Evolutionary conservation across 2,329 filamentous ascomycete species (phyloP).

Genomic region (Scedosporium boydii): DNA sequence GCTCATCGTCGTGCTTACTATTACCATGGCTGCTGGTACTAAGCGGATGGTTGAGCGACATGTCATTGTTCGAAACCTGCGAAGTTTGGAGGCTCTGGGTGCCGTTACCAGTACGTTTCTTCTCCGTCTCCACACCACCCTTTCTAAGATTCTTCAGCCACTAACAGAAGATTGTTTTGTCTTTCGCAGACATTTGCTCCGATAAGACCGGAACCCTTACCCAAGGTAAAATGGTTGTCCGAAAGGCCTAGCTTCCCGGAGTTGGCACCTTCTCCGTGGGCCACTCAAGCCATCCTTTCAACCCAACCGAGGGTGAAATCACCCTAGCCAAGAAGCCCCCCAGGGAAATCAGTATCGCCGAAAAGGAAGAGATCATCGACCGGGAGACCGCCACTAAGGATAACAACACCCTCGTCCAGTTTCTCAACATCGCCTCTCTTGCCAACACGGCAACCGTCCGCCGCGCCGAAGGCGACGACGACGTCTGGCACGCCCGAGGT

Average conservation of each 20-base stretch:
- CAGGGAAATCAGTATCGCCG: slow-evolving; percentile 18
- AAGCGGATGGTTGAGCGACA: slow-evolving; percentile 43
- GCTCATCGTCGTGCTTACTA: slow-evolving; percentile 43
- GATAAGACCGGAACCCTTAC: slow-evolving; percentile 39
- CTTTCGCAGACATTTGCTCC: slow-evolving; percentile 53
- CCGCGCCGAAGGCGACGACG: slow-evolving; percentile 18
- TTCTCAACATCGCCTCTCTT: slow-evolving; percentile 53
- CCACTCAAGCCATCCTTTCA: slow-evolving; percentile 43
- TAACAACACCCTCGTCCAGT: slow-evolving; percentile 41
- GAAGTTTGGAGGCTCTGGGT: slow-evolving; percentile 42
- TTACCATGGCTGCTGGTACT: slow-evolving; percentile 48
- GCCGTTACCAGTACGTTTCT: slow-evolving; percentile 25
- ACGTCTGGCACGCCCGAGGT: slow-evolving; percentile 50
- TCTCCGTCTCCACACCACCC: slow-evolving; percentile 1
- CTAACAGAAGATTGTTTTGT: background rate
- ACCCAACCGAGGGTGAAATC: slow-evolving; percentile 43
- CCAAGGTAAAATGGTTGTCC: slow-evolving; percentile 58
- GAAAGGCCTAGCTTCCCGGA: slow-evolving; percentile 41
- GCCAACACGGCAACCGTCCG: slow-evolving; percentile 55
- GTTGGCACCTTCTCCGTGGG: slow-evolving; percentile 36
- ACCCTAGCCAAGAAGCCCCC: slow-evolving; percentile 21
- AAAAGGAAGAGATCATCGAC: slow-evolving; percentile 18
- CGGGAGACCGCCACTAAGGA: slow-evolving; percentile 26
- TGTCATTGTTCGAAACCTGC: slow-evolving; percentile 42
- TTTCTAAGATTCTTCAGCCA: background rate